These are phyloP conservation scores for Nasturtium officinale DNA, from an alignment of 345 rosid species.

Conservation along the genomic window DNA sequence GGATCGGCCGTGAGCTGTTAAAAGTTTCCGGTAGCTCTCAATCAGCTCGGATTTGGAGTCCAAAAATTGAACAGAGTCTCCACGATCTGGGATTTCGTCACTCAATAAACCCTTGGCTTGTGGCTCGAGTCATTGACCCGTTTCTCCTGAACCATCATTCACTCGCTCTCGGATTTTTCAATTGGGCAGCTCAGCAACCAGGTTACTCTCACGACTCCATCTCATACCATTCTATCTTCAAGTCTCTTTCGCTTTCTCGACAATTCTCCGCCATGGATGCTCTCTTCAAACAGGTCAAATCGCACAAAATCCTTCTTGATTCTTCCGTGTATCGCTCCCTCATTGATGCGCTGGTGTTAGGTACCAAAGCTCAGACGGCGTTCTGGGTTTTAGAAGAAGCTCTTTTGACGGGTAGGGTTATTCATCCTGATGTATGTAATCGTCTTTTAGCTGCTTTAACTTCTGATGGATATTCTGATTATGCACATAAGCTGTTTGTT, in stretches of 20 bases:
- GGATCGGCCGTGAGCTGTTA: conserved; percentile 67
- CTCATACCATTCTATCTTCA: conserved; percentile 73
- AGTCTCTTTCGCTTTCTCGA: conserved; percentile 67
- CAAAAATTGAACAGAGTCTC: conserved; percentile 65
- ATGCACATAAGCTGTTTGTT: conserved; percentile 61
- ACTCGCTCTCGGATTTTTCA: conserved; percentile 88
- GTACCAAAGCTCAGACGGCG: conserved; percentile 55
- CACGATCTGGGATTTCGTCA: conserved; percentile 58
- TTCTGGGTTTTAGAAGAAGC: conserved; percentile 62
- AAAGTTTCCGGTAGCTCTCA: conserved; percentile 48
- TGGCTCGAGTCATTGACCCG: conserved; percentile 78
- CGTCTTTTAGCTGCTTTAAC: conserved; percentile 66
- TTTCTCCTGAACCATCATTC: conserved; percentile 66
- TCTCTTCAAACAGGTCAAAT: conserved; percentile 61
- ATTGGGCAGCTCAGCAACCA: conserved; percentile 92
- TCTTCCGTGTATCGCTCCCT: conserved; percentile 53
- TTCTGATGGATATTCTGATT: conserved; percentile 53
- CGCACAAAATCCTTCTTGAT: conserved; percentile 56
- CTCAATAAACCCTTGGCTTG: conserved; percentile 62
- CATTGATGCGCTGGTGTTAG: conserved; percentile 53
- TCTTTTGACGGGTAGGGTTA: conserved; percentile 33
- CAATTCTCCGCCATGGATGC: conserved; percentile 59
- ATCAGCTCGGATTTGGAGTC: conserved; percentile 63
- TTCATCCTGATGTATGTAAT: conserved; percentile 64
- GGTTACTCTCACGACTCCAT: conserved; percentile 65